These are phyloP conservation scores for Alternaria arbusti DNA, from an alignment of 2,329 filamentous ascomycete genomes.

Conservation along the genomic window DNA sequence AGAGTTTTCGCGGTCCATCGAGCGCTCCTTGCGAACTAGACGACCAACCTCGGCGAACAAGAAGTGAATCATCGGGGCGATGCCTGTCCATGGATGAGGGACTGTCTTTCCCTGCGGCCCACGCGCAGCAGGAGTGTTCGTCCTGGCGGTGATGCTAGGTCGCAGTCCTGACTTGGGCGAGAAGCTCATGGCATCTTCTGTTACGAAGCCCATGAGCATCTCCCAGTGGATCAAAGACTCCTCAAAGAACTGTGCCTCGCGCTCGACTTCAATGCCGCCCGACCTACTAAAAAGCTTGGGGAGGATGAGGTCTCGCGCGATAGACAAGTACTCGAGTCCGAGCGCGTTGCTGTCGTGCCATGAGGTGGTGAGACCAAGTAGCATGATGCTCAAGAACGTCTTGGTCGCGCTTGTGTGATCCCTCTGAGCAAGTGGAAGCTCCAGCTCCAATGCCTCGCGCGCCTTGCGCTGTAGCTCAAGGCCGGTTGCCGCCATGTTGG, in stretches of 20 bases:
- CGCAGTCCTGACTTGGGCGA: slow-evolving; percentile 35
- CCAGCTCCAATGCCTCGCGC: slow-evolving; percentile 58
- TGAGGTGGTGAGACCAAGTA: slow-evolving; percentile 65
- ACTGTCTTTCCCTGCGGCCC: slow-evolving; percentile 44
- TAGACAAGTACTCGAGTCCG: slow-evolving; percentile 61
- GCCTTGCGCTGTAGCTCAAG: slow-evolving; percentile 61
- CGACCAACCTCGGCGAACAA: slow-evolving; percentile 56
- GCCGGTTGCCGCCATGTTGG: slow-evolving; percentile 58
- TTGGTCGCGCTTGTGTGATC: slow-evolving; percentile 54
- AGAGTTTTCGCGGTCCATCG: slow-evolving; percentile 34
- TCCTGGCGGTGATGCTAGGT: slow-evolving; percentile 28
- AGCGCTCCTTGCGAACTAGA: slow-evolving; percentile 49
- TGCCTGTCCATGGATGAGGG: slow-evolving; percentile 60
- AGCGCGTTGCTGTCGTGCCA: slow-evolving; percentile 66
- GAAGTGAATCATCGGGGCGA: slow-evolving; percentile 53
- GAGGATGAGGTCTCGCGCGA: slow-evolving; percentile 51
- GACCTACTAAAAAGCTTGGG: slow-evolving; percentile 52
- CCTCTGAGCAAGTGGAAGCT: slow-evolving; percentile 54
- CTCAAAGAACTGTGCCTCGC: slow-evolving; percentile 59
- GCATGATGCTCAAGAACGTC: slow-evolving; percentile 63
- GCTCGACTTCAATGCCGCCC: slow-evolving; percentile 40
- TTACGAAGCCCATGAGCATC: slow-evolving; percentile 64
- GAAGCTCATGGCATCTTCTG: slow-evolving; percentile 49
- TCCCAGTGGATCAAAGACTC: slow-evolving; percentile 65
- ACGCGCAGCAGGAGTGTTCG: slow-evolving; percentile 30